Conservation (phyloP, 2,329 filamentous ascomycete species). For the Colletotrichum abscissum region DNA sequence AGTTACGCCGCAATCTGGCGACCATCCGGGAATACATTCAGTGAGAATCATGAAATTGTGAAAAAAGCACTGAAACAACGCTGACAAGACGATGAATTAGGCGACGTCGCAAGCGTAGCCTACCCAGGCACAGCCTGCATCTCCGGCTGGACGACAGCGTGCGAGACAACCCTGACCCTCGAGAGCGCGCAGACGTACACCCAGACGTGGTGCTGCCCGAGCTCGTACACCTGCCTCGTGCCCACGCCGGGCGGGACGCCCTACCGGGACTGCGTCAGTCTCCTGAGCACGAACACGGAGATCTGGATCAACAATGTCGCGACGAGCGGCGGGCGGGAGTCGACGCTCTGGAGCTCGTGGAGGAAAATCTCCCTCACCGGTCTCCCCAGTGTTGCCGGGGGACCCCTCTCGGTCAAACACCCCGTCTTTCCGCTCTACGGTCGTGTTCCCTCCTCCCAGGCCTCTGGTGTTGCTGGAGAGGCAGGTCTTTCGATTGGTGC, state of each 20-base stretch:
- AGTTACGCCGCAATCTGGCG: not conserved
- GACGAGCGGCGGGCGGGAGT: not conserved
- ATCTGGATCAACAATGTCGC: slow-evolving; percentile 16
- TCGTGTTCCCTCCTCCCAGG: not conserved
- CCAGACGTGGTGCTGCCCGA: slow-evolving; percentile 23
- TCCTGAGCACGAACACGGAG: slow-evolving; percentile 9
- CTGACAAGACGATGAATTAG: not conserved
- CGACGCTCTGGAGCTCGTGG: not conserved
- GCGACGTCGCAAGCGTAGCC: slow-evolving; percentile 3
- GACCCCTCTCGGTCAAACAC: not conserved
- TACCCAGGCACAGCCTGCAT: slow-evolving; percentile 29
- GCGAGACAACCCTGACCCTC: not conserved
- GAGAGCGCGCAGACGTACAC: not conserved
- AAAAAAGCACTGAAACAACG: too few species aligned
- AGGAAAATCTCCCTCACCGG: not conserved
- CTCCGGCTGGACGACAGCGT: slow-evolving; percentile 18
- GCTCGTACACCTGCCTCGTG: slow-evolving; percentile 2
- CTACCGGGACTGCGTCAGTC: slow-evolving; percentile 7
- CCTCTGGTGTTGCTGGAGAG: not conserved
- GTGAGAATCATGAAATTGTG: not conserved
- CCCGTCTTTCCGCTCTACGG: slow-evolving; percentile 17
- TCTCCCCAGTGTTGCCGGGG: not conserved
- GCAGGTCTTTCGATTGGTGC: not conserved
- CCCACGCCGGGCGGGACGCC: not conserved
- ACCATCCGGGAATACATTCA: not conserved